These are phyloP conservation scores for Rhodotorula diobovata DNA, from an alignment of 768 basidiomycete genomes.

Conservation along the genomic window DNA sequence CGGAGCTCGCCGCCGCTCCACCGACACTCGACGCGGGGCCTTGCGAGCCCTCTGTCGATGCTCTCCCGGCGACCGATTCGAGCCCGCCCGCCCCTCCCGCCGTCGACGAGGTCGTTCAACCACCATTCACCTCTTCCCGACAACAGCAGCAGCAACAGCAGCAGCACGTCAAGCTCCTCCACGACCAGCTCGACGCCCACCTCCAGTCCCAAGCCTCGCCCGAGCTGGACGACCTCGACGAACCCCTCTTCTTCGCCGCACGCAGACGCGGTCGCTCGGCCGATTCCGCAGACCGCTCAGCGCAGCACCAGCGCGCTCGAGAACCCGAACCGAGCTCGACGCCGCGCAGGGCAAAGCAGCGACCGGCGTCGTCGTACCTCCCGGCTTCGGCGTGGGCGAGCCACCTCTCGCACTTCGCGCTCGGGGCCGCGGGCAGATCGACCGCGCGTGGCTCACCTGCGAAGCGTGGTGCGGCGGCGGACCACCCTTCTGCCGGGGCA, in stretches of 20 bases:
- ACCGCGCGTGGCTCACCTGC: background rate
- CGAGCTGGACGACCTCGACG: background rate
- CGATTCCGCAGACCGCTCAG: background rate
- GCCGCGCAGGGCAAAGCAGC: background rate
- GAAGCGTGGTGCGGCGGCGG: fast-evolving
- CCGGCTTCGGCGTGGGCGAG: slow-evolving; percentile 13
- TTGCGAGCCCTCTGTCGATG: background rate
- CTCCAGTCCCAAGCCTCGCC: background rate
- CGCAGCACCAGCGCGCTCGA: background rate
- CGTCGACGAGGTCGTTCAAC: background rate
- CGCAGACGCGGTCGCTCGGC: background rate
- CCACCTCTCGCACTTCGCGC: slow-evolving; percentile 12
- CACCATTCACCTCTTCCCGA: background rate
- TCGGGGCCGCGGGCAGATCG: slow-evolving; percentile 2
- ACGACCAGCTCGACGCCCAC: background rate
- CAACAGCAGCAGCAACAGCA: background rate
- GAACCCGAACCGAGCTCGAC: background rate
- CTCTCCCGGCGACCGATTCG: background rate
- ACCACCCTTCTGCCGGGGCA: background rate
- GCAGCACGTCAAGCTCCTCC: background rate
- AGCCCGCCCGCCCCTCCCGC: background rate
- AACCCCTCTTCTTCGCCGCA: background rate
- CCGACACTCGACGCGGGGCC: background rate
- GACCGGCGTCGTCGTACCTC: slow-evolving; percentile 5
- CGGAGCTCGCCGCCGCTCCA: background rate